phyloP scores from a whole-genome alignment of 495 filamentous ascomycete species.

The Neurospora pannonica region DNA sequence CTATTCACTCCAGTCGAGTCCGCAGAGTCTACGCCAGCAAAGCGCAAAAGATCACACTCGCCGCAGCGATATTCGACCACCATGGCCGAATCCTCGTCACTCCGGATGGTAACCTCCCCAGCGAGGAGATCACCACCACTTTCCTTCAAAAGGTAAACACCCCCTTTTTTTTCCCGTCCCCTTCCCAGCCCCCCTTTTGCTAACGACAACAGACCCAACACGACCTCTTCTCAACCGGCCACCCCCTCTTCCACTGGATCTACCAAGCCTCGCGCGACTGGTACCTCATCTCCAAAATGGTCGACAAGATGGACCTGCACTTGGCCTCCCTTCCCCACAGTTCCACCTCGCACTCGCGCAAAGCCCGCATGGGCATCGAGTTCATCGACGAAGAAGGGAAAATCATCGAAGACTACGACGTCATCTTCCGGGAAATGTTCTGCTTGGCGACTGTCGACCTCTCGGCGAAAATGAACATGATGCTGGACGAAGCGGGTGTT shows the following conservation, averaged over 20 bases:
- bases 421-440: constrained; percentile 79
- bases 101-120: constrained; percentile 71
- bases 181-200: constrained; percentile 2
- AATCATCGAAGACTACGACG: constrained; percentile 56
- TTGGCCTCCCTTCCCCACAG: constrained; percentile 34
- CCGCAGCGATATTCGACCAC: constrained; percentile 65
- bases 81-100: constrained; percentile 71
- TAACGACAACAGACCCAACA: constrained; percentile 46
- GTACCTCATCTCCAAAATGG: constrained; percentile 53
- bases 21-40: constrained; percentile 48
- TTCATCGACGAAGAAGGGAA: constrained; percentile 31
- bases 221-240: constrained; percentile 65
- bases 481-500: constrained; percentile 56
- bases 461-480: constrained; percentile 52
- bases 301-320: constrained; percentile 59
- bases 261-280: constrained; percentile 73
- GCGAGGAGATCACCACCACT: constrained; percentile 66
- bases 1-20: constrained; percentile 46
- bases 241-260: constrained; percentile 81
- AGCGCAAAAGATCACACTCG: constrained; percentile 71
- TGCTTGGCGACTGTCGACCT: constrained; percentile 70
- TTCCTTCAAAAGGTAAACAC: constrained; percentile 49
- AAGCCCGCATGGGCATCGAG: constrained; percentile 16
- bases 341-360: constrained; percentile 9
- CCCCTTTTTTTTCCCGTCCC: no score